Evolutionary conservation across 805 yeast species (phyloP).

Genomic region (Saturnispora silvae): DNA sequence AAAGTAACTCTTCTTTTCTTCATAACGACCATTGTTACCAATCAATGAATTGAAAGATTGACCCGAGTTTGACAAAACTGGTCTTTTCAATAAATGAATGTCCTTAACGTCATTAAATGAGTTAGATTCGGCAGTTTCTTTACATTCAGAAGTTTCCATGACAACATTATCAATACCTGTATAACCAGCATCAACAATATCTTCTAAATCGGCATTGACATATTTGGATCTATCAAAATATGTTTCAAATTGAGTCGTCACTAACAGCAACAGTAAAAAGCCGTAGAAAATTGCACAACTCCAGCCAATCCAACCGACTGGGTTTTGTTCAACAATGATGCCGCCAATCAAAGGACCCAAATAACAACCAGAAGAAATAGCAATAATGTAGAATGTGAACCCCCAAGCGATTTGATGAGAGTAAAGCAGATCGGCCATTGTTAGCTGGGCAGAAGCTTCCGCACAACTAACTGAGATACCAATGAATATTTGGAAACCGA

Average conservation of each 20-base stretch:
- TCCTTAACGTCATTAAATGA: too few species aligned
- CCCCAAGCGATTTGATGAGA: constrained; percentile 69
- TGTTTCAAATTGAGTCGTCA: constrained; percentile 65
- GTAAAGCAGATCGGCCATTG: constrained; percentile 61
- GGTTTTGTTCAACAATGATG: constrained; percentile 46
- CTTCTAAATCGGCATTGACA: constrained; percentile 7
- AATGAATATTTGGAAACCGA: constrained; percentile 70
- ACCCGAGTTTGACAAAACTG: constrained; percentile 4
- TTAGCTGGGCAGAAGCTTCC: constrained; percentile 60
- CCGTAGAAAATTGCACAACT: constrained; percentile 57
- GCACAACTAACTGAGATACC: constrained; percentile 76
- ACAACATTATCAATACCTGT: constrained; percentile 2
- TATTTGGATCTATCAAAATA: constrained; percentile 46
- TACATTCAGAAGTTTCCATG: neutral
- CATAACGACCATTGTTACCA: constrained; percentile 30
- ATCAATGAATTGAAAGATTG: constrained; percentile 7
- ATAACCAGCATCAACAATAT: constrained; percentile 3
- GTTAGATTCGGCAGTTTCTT: constrained; percentile 1
- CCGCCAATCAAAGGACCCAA: constrained; percentile 75
- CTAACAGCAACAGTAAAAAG: constrained; percentile 39
- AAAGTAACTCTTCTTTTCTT: constrained; percentile 34
- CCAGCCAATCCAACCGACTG: constrained; percentile 79
- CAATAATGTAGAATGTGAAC: constrained; percentile 62
- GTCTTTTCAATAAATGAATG: neutral
- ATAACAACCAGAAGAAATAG: constrained; percentile 68